Evolutionary conservation across 1,284 basidiomycete genomes (phyloP), one percentile per base, ranked within the genome.

Genomic region (Puccinia brachypodii): DNA sequence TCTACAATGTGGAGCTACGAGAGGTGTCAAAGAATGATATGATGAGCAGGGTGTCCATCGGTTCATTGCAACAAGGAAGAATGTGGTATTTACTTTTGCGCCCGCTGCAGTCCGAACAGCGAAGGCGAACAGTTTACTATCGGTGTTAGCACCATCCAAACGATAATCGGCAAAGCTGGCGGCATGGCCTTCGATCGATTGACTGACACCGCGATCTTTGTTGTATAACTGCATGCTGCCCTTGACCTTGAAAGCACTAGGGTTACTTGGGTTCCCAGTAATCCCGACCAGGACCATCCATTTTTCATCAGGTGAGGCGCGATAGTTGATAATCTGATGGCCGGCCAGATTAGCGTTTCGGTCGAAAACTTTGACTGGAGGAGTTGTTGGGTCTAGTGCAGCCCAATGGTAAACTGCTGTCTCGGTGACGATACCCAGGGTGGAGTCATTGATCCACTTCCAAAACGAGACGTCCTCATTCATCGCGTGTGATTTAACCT

Each of bases 301-400:
- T 87, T 98, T 96, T 86, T 95, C 96, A 85, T 99, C 97, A 22
- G 90, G 87, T 11, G 94, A 94, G 60, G 92, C 90, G 82, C 96
- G 93, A 88, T 99, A 99, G 89, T 98, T 98, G 89, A 99, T 99
- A 85, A 99, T 99, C 88, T 99, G 97, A 82, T 94, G 92, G 82
- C 94, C 95, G 82, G 92, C 90, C 83, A 99, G 92, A n/a, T 93
- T 93, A 6, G 94, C 91, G 87, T 99, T 96, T 68, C 97, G 92
- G 88, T 99, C 97, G 86, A 99, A 99, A 77, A 98, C 90, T 89
- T 98, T 95, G 88, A 92, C 91, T 88, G 28, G 93, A 90, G 28
- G 91, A 92, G 84, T 89, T 88, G 88, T 93, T 91, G 76, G 88
- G 85, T 83, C 81, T 42, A 83, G 74, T 2, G 74, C 82, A 38